phyloP scores from a whole-genome alignment of 371 early-diverging fungal species.

The Edhazardia aedis region DNA sequence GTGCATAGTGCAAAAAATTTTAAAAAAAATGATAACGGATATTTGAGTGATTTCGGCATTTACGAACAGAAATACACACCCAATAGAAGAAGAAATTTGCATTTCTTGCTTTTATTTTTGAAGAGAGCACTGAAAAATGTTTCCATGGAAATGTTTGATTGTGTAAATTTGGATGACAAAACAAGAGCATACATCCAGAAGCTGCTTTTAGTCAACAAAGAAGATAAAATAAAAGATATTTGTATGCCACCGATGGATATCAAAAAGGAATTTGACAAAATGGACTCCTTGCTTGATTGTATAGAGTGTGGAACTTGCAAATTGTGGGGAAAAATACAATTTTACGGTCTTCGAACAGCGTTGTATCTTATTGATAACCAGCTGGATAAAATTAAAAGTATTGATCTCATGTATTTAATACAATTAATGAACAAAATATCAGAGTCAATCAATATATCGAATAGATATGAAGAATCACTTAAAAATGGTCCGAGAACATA shows the following conservation, averaged over 20 bases:
- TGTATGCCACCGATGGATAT: not conserved
- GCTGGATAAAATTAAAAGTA: too few species aligned
- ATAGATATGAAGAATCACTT: too few species aligned
- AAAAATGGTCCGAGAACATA: too few species aligned
- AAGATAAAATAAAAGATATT: not conserved
- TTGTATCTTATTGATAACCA: too few species aligned
- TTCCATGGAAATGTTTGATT: not conserved
- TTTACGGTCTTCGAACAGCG: too few species aligned
- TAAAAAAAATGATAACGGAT: constrained; percentile 5
- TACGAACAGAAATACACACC: constrained; percentile 8
- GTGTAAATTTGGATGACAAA: not conserved
- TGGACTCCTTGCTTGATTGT: constrained; percentile 1
- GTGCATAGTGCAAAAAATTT: constrained; percentile 14
- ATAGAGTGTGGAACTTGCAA: constrained; percentile 10
- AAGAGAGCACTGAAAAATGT: not conserved
- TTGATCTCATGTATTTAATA: too few species aligned
- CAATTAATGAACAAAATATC: too few species aligned
- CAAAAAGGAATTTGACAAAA: not conserved
- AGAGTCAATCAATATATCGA: too few species aligned
- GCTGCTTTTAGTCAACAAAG: not conserved
- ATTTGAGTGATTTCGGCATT: constrained; percentile 8
- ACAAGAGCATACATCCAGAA: not conserved
- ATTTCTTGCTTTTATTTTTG: not conserved
- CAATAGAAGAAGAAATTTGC: constrained; percentile 13
- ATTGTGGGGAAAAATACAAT: constrained; percentile 9